These are phyloP conservation scores for Mycena vitilis DNA, from an alignment of 768 basidiomycete species.

Conservation along the genomic window DNA sequence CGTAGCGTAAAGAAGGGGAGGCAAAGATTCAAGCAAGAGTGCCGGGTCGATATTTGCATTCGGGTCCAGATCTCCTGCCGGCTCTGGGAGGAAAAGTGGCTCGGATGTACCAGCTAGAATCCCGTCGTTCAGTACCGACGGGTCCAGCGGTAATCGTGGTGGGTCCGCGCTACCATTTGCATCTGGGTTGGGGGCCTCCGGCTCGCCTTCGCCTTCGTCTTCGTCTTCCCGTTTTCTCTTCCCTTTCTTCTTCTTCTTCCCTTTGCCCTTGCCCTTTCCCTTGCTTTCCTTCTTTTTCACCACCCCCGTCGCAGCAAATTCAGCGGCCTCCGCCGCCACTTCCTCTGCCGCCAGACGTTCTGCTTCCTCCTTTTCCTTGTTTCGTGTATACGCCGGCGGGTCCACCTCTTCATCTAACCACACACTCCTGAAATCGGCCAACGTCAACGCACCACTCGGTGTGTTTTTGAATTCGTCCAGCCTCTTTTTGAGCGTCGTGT, in stretches of 20 bases:
- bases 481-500: slow-evolving; percentile 91
- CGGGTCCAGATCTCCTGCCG: slow-evolving; percentile 53
- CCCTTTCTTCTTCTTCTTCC: slow-evolving; percentile 44
- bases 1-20: slow-evolving; percentile 12
- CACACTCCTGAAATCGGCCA: slow-evolving; percentile 90
- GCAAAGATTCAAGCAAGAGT: slow-evolving; percentile 48
- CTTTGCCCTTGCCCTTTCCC: slow-evolving; percentile 44
- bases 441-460: slow-evolving; percentile 83
- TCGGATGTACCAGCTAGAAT: slow-evolving; percentile 70
- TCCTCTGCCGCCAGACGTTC: slow-evolving; percentile 56
- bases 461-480: slow-evolving; percentile 95
- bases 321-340: slow-evolving; percentile 43
- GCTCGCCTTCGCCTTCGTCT: slow-evolving; percentile 41
- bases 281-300: slow-evolving; percentile 41
- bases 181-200: slow-evolving; percentile 31
- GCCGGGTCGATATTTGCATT: slow-evolving; percentile 67
- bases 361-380: slow-evolving; percentile 75
- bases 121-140: slow-evolving; percentile 70
- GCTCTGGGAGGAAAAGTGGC: slow-evolving; percentile 59
- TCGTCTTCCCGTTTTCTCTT: slow-evolving; percentile 50
- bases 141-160: slow-evolving; percentile 60
- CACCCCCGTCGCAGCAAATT: slow-evolving; percentile 41
- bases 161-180: slow-evolving; percentile 37
- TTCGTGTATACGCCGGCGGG: slow-evolving; percentile 88
- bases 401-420: slow-evolving; percentile 95